These are phyloP conservation scores for Botrytis paeoniae DNA, from an alignment of 2,329 filamentous ascomycete genomes.

Conservation along the genomic window DNA sequence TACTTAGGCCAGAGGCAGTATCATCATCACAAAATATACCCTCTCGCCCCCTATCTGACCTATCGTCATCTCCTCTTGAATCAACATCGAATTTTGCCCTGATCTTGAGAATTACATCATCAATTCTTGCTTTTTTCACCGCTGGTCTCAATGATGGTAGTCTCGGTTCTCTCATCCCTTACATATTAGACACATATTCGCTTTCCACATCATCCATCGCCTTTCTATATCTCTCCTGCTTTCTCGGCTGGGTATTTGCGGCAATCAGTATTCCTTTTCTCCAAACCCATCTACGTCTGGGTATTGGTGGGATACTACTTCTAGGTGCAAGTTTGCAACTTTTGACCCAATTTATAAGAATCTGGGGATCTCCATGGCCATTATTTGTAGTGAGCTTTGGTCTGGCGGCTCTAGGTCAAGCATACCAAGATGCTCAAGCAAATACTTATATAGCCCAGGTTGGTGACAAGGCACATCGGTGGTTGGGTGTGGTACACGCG, in stretches of 20 bases:
- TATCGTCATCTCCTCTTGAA: neutral
- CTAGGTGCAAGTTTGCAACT: constrained; percentile 56
- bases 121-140: constrained; percentile 62
- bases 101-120: constrained; percentile 48
- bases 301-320: constrained; percentile 54
- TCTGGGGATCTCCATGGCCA: constrained; percentile 55
- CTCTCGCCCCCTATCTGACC: neutral
- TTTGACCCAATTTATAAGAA: constrained; percentile 51
- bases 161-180: constrained; percentile 60
- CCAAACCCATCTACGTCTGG: constrained; percentile 53
- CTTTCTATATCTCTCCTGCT: constrained; percentile 53
- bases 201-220: constrained; percentile 52
- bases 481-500: constrained; percentile 62
- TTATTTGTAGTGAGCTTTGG: constrained; percentile 58
- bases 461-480: constrained; percentile 50
- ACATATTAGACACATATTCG: constrained; percentile 55
- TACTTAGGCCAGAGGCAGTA: neutral
- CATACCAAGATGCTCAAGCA: constrained; percentile 60
- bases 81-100: neutral
- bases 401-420: constrained; percentile 57
- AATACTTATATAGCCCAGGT: constrained; percentile 58
- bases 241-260: constrained; percentile 58
- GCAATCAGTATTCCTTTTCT: constrained; percentile 44
- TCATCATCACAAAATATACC: constrained; percentile 28
- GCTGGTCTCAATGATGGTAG: constrained; percentile 64